Conservation (phyloP, 768 basidiomycete genomes). For the Lentinula sp. region DNA sequence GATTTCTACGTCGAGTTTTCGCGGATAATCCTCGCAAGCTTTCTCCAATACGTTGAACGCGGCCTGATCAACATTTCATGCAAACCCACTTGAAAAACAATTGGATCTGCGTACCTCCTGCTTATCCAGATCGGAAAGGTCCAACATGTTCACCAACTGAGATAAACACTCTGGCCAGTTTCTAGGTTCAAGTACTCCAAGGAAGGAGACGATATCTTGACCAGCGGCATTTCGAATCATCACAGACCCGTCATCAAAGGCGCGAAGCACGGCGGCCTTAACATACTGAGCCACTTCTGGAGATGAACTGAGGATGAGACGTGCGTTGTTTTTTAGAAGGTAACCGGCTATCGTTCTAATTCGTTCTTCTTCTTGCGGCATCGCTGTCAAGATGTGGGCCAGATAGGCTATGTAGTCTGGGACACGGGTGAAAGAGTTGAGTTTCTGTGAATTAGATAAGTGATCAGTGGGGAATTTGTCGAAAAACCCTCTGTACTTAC, state of each 20-base stretch:
- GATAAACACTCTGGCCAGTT: constrained; percentile 96
- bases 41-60: constrained; percentile 94
- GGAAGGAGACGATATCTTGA: constrained; percentile 86
- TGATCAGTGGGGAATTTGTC: constrained; percentile 16
- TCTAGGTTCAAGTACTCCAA: constrained; percentile 81
- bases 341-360: constrained; percentile 96
- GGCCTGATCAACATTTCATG: constrained; percentile 38
- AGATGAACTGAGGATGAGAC: constrained; percentile 64
- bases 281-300: constrained; percentile 66
- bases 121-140: constrained; percentile 64
- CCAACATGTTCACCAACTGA: constrained; percentile 75
- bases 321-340: constrained; percentile 92
- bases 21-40: constrained; percentile 94
- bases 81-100: constrained; percentile 5
- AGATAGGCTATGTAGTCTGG: constrained; percentile 97
- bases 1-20: constrained; percentile 92
- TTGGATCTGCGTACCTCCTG: constrained; percentile 69
- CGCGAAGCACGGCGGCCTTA: constrained; percentile 70
- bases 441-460: constrained; percentile 49
- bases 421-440: constrained; percentile 79
- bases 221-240: constrained; percentile 94
- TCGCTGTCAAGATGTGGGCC: constrained; percentile 80
- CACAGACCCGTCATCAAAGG: constrained; percentile 73
- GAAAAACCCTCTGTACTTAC: constrained; percentile 33
- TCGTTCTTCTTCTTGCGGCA: constrained; percentile 82